Conservation (phyloP, 1,284 basidiomycete species). For the Leccinum ponderosum region DNA sequence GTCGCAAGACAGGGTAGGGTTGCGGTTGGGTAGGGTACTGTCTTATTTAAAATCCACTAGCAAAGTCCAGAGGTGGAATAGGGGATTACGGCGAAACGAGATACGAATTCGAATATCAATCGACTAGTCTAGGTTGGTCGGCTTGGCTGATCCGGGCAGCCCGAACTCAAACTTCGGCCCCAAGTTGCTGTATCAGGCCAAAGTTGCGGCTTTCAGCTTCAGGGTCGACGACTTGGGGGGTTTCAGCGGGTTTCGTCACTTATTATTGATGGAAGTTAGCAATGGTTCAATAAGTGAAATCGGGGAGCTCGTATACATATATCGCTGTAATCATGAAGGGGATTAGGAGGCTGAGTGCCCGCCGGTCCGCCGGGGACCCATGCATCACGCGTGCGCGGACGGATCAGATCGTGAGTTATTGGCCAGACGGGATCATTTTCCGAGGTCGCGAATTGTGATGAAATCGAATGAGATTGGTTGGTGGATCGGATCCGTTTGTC, state of each 20-base stretch:
- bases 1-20: neutral
- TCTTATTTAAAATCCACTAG: neutral
- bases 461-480: neutral
- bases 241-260: neutral
- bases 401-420: neutral
- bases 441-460: neutral
- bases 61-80: neutral
- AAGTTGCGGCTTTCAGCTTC: neutral
- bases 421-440: neutral
- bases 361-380: neutral
- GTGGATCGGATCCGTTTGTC: neutral
- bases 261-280: neutral
- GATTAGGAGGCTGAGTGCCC: neutral
- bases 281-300: constrained; percentile 1
- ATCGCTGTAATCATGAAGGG: neutral
- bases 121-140: neutral
- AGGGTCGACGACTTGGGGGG: neutral
- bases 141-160: neutral
- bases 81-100: neutral
- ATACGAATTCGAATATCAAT: neutral
- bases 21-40: neutral
- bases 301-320: neutral
- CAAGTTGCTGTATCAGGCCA: neutral
- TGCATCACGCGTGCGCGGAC: neutral
- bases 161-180: neutral